These are phyloP conservation scores for Botrytis elliptica DNA, from an alignment of 2,329 filamentous ascomycete species.

Conservation along the genomic window DNA sequence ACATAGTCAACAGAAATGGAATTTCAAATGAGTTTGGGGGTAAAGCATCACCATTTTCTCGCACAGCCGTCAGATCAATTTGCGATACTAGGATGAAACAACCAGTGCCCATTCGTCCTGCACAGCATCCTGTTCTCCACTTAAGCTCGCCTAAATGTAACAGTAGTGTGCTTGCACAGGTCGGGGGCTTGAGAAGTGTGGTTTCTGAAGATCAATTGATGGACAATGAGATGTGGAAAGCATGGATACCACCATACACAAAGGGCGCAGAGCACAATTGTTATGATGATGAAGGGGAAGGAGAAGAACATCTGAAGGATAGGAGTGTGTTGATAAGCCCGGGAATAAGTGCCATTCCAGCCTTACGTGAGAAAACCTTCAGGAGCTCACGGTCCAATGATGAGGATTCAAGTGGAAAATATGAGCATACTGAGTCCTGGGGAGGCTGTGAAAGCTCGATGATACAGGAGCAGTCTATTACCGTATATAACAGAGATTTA, in stretches of 20 bases:
- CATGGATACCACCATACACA: conserved; percentile 29
- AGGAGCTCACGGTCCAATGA: not conserved
- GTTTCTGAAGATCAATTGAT: conserved; percentile 31
- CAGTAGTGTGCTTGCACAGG: conserved; percentile 33
- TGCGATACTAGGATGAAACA: conserved; percentile 5
- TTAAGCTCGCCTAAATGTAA: conserved; percentile 27
- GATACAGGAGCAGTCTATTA: not conserved
- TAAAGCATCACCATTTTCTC: not conserved
- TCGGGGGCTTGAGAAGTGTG: conserved; percentile 27
- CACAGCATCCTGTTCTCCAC: conserved; percentile 26
- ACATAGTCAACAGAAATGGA: not conserved
- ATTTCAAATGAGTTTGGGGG: not conserved
- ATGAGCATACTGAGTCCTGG: not conserved
- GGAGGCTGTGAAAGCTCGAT: not conserved
- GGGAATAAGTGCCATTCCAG: conserved; percentile 28
- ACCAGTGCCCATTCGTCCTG: conserved; percentile 7
- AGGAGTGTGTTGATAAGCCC: conserved; percentile 29
- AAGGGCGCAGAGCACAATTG: not conserved
- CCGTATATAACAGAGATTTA: not conserved
- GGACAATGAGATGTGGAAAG: conserved; percentile 36
- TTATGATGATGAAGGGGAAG: not conserved
- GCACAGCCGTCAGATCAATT: not conserved
- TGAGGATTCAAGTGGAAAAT: not conserved
- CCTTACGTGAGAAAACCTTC: not conserved
- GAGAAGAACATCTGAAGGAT: not conserved